phyloP scores from a whole-genome alignment of 2,329 filamentous ascomycete genomes.

The Ophioceras dolichostomum region DNA sequence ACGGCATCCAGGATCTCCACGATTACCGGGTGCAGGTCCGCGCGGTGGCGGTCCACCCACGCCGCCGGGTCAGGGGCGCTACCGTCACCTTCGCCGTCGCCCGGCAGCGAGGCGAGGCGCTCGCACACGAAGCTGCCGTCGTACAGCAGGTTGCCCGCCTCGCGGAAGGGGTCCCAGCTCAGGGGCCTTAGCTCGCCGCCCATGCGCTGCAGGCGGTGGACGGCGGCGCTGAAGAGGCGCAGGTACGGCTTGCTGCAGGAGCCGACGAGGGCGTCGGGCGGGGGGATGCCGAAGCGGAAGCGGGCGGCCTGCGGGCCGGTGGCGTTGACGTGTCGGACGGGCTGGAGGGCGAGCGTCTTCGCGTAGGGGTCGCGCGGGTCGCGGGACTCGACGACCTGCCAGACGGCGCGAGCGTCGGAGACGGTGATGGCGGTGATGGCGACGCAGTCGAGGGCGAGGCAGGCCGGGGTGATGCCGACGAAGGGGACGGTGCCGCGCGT shows the following conservation, averaged over 20 bases:
- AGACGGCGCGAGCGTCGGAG: constrained; percentile 32
- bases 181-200: constrained; percentile 17
- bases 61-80: neutral
- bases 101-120: constrained; percentile 26
- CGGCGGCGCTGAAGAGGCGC: constrained; percentile 21
- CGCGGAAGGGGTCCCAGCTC: constrained; percentile 33
- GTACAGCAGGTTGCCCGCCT: constrained; percentile 37
- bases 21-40: constrained; percentile 35
- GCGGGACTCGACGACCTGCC: constrained; percentile 30
- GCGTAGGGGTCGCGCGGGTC: constrained; percentile 36
- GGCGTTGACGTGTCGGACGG: constrained; percentile 10
- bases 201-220: constrained; percentile 18
- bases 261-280: constrained; percentile 26
- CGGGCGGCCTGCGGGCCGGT: constrained; percentile 8
- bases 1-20: constrained; percentile 28
- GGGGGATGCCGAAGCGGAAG: constrained; percentile 35
- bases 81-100: constrained; percentile 13
- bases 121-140: constrained; percentile 37
- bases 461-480: constrained; percentile 36
- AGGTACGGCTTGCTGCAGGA: constrained; percentile 21
- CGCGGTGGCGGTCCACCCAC: neutral
- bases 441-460: constrained; percentile 38
- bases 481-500: constrained; percentile 36
- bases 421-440: constrained; percentile 33
- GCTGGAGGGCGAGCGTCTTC: constrained; percentile 21